Evolutionary conservation across 495 filamentous ascomycete species (phyloP), one percentile per base, ranked within the genome.

Genomic region (Tuber indicum): DNA sequence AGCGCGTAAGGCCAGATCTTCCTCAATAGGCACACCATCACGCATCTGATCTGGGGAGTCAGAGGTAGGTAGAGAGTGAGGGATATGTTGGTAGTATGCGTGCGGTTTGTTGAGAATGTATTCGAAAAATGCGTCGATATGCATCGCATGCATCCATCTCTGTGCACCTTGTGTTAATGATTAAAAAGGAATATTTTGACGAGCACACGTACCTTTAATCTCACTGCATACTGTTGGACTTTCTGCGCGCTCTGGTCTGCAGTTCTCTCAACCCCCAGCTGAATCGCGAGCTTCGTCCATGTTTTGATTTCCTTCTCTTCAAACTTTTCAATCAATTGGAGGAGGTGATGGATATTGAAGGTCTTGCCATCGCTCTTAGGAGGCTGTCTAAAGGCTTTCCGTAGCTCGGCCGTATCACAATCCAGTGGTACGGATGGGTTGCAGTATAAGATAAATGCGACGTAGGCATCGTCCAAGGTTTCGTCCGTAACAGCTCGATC

Each of bases 91-190:
- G 86, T 92, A 97, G 84, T 99, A 99, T 0, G 88, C 79, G 84
- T 97, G 94, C 23, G 88, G 87, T 74, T 95, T 94, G 47, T 90
- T 90, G 47, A 94, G 87, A 17, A 96, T 89, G 83, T 93, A 98
- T 81, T 97, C 94, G 84, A 98, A 98, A 83, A 98, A 99, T 26
- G 94, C 92, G 87, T 98, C 94, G 36, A 99, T 89, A 83, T 98
- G 96, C 93, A 97, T 97, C 1, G 96, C 95, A 82, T 93, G 93
- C 93, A 99, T 96, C 96, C 96, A 99, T 76, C 96, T 89, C 92
- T 97, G 77, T 77, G 49, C 32, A 66, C 26, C 26, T 66, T 66
- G 58, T 36, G 58, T 66, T 66, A 26, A 45, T 16, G 21, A 76
- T 79, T 66, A 73, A 49, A 72, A 70, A 71, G 66, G 12, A 26